Evolutionary conservation across 495 filamentous ascomycete genomes (phyloP).

Genomic region (Talaromyces borbonicus): DNA sequence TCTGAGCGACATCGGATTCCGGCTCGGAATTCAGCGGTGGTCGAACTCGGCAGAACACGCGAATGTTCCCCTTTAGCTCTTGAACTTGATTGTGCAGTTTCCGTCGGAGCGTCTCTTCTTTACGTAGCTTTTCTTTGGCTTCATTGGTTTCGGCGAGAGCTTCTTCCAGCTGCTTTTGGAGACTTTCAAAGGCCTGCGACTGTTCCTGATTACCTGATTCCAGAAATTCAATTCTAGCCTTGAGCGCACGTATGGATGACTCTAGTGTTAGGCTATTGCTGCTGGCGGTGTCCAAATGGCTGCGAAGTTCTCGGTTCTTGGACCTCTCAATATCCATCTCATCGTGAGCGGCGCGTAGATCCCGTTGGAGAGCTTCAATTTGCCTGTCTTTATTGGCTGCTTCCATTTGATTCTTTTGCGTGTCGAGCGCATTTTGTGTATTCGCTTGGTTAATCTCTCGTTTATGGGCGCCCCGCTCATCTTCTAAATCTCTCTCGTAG

Average conservation of each 20-base stretch:
- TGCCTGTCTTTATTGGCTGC: slow-evolving; percentile 54
- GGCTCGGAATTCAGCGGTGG: slow-evolving; percentile 54
- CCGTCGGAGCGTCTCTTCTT: slow-evolving; percentile 81
- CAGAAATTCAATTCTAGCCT: slow-evolving; percentile 73
- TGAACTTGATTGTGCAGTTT: slow-evolving; percentile 97
- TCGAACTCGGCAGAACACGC: slow-evolving; percentile 95
- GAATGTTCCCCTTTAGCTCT: slow-evolving; percentile 98
- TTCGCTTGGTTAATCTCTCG: slow-evolving; percentile 59
- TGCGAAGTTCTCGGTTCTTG: slow-evolving; percentile 43
- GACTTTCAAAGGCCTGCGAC: slow-evolving; percentile 63
- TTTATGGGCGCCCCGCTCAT: slow-evolving; percentile 47
- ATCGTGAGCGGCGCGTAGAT: slow-evolving; percentile 41
- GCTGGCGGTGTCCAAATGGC: slow-evolving; percentile 53
- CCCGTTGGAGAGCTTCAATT: slow-evolving; percentile 40
- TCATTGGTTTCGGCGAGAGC: slow-evolving; percentile 57
- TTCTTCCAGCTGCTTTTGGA: slow-evolving; percentile 68
- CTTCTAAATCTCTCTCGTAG: slow-evolving; percentile 49
- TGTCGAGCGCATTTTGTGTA: slow-evolving; percentile 48
- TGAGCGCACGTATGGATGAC: slow-evolving; percentile 59
- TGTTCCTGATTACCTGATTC: slow-evolving; percentile 83
- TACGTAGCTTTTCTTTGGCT: slow-evolving; percentile 73
- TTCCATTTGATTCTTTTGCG: slow-evolving; percentile 53
- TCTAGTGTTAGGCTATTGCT: slow-evolving; percentile 59
- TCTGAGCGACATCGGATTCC: slow-evolving; percentile 50
- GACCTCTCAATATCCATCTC: slow-evolving; percentile 56